Evolutionary conservation across 805 yeast species (phyloP).

Genomic region (Metschnikowia drakensbergensis): DNA sequence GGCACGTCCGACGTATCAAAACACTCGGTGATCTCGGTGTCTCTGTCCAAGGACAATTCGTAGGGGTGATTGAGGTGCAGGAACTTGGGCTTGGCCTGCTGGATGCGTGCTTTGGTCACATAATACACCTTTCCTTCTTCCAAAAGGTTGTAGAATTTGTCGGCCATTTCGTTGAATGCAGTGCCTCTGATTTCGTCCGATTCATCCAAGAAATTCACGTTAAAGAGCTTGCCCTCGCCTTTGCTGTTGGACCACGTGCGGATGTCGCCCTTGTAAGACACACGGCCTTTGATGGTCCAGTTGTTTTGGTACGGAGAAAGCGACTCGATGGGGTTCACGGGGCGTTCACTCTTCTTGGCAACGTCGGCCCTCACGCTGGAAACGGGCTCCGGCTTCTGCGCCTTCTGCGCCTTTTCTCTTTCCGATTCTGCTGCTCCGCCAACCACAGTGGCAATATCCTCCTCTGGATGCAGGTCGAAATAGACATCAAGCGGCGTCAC

Average conservation of each 20-base stretch:
- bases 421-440: slow-evolving; percentile 15
- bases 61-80: slow-evolving; percentile 82
- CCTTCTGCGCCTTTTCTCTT: background rate
- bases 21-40: slow-evolving; percentile 70
- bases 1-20: slow-evolving; percentile 65
- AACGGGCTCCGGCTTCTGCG: slow-evolving; percentile 11
- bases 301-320: slow-evolving; percentile 85
- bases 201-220: slow-evolving; percentile 84
- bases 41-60: slow-evolving; percentile 79
- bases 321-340: slow-evolving; percentile 72
- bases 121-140: slow-evolving; percentile 90
- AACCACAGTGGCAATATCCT: slow-evolving; percentile 31
- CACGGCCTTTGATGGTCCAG: slow-evolving; percentile 94
- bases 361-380: slow-evolving; percentile 3
- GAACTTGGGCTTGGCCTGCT: slow-evolving; percentile 80
- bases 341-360: slow-evolving; percentile 9
- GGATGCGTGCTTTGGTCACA: slow-evolving; percentile 75
- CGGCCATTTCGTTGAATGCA: slow-evolving; percentile 86
- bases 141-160: slow-evolving; percentile 65
- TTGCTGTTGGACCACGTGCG: slow-evolving; percentile 82
- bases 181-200: slow-evolving; percentile 96
- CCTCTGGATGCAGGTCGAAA: slow-evolving; percentile 55
- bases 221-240: slow-evolving; percentile 89
- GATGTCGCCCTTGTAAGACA: slow-evolving; percentile 80
- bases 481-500: slow-evolving; percentile 52